Base-by-base conservation (phyloP, 23 red algal species). In the Rhodosorus marinus region DNA sequence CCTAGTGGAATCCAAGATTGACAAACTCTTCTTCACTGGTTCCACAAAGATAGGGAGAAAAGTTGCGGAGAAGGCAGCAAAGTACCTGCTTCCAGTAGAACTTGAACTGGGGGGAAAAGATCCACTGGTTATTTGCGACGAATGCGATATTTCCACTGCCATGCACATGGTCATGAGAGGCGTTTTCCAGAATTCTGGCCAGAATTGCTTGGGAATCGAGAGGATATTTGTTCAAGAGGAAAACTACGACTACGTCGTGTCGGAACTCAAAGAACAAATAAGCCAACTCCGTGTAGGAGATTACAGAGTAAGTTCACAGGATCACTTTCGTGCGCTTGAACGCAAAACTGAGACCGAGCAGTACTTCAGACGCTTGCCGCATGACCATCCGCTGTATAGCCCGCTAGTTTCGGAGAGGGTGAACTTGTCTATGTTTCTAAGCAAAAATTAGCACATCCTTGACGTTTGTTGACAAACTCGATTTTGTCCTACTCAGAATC, bases 61-160 rank as follows among this genome's bases (percentile, higher is more conserved):
- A 32, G 88, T 95, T 9, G 88, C 88, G n/a, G 6, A 11, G 17
- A 67, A 66, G 0, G 78, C 88, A 29, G 88, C 88, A 5, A 26
- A 73, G 26, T 35, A 59, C 11, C 67, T 95, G 72, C 31, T 74
- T 24, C 88, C 88, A 0, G 64, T 73, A 3, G 76, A 75, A 33
- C 64, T 95, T 24, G 88, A 95, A 48, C 55, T 95, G 5, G 88
- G 88, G 27, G 88, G 88, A 57, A 95, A 95, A 54, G 88, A 95
- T 55, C 66, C 88, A 21, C 57, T 84, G 31, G 54, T 95, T 0
- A 33, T 95, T 4, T 83, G 72, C 35, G 52, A 83, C 34, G 88
- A 95, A 45, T 60, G 70, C 8, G 60, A 95, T 43, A 47, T 77
- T 8, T 33, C 47, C 17, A 72, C 80, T 31, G 88, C 69, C 4